A percentile compares a stretch with the other conserved stretches of the same genome.
These are phyloP conservation scores for Colletotrichum sp. DNA, from an alignment of 2,329 filamentous ascomycete genomes.

Conservation along the genomic window DNA sequence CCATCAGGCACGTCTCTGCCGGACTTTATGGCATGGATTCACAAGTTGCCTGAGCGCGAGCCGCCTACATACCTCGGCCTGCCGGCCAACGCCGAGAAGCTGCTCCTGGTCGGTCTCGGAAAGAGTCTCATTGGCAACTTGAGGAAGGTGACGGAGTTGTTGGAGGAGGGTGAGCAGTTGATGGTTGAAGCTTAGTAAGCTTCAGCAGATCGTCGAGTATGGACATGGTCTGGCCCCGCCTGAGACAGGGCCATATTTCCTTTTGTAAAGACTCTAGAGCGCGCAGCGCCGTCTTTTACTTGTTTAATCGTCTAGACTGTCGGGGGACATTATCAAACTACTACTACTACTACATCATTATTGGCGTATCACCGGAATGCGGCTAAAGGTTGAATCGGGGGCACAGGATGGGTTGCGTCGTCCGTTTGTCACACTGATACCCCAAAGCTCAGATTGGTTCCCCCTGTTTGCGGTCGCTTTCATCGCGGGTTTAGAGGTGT, in stretches of 20 bases:
- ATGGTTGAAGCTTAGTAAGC: constrained; percentile 65
- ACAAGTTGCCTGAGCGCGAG: constrained; percentile 89
- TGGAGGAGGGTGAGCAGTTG: constrained; percentile 94
- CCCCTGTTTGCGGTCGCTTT: not conserved
- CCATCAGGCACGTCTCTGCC: constrained; percentile 82
- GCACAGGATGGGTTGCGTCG: not conserved
- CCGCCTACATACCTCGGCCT: constrained; percentile 94
- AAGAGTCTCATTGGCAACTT: constrained; percentile 84
- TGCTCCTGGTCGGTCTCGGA: constrained; percentile 88
- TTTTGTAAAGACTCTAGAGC: not conserved
- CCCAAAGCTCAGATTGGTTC: not conserved
- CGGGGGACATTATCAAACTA: not conserved
- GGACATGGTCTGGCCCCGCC: not conserved
- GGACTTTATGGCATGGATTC: constrained; percentile 92
- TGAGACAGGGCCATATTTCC: not conserved
- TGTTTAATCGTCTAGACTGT: not conserved
- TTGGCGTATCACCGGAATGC: not conserved
- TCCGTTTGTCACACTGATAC: not conserved
- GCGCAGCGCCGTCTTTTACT: not conserved
- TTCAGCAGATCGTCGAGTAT: not conserved
- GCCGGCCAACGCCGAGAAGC: constrained; percentile 94
- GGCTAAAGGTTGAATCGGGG: not conserved
- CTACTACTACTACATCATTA: not conserved
- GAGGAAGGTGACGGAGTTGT: constrained; percentile 81
- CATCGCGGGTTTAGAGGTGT: not conserved